A percentile compares a stretch with the other conserved stretches of the same genome.
These are phyloP conservation scores for Leccinum obscurum DNA, from an alignment of 768 basidiomycete genomes.

Conservation along the genomic window DNA sequence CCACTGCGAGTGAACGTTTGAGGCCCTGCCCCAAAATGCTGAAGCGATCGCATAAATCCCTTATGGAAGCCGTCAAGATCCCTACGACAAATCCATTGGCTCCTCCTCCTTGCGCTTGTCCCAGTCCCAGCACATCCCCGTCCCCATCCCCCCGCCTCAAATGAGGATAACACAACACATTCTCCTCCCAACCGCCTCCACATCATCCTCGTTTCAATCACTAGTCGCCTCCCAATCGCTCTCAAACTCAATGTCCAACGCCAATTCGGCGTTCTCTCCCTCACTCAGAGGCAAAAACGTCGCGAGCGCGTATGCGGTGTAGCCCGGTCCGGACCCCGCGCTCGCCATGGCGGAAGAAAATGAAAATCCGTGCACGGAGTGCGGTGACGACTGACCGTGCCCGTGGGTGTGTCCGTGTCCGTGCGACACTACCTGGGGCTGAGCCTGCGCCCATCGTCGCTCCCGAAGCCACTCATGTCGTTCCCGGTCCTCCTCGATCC, in stretches of 20 bases:
- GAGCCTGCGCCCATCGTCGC: constrained; percentile 86
- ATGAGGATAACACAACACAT: no score
- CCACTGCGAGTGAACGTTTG: no score
- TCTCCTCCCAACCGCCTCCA: constrained; percentile 46
- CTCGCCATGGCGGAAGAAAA: neutral
- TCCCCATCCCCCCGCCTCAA: constrained; percentile 24
- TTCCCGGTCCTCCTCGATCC: constrained; percentile 92
- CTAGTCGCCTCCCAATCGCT: constrained; percentile 89
- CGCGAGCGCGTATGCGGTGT: constrained; percentile 19
- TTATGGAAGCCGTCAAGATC: no score
- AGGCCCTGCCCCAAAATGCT: no score
- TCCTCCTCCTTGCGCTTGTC: no score
- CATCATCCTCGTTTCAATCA: constrained; percentile 90
- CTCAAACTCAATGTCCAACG: constrained; percentile 82
- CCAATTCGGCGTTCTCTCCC: constrained; percentile 46
- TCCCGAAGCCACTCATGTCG: constrained; percentile 91
- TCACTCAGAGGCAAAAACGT: constrained; percentile 37
- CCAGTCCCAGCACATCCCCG: no score
- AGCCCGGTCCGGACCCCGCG: constrained; percentile 5
- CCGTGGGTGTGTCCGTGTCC: neutral
- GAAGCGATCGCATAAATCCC: no score
- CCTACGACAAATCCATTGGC: no score
- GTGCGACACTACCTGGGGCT: constrained; percentile 41
- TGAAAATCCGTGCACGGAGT: neutral
- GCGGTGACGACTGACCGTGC: neutral